These are phyloP conservation scores for Cerrena zonata DNA, from an alignment of 1,284 basidiomycete genomes.

Conservation along the genomic window DNA sequence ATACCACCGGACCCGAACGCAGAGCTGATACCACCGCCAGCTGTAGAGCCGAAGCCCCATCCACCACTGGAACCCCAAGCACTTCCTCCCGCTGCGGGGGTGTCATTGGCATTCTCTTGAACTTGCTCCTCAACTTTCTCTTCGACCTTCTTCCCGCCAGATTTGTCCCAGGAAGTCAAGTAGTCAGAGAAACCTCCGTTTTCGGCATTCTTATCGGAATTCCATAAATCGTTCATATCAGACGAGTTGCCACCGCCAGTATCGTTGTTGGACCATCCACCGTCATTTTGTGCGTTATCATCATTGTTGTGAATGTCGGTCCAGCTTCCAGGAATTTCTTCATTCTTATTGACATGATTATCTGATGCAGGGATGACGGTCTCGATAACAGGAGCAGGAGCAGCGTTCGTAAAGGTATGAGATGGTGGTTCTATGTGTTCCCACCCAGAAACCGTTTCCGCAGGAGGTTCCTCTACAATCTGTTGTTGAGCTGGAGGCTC, in stretches of 20 bases:
- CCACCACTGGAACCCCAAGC: slow-evolving; percentile 6
- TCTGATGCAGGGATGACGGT: neutral
- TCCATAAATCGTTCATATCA: slow-evolving; percentile 16
- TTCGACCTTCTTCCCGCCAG: neutral
- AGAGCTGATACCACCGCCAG: neutral
- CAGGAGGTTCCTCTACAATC: neutral
- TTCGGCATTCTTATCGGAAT: slow-evolving; percentile 6
- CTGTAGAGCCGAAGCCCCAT: neutral
- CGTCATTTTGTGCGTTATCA: neutral
- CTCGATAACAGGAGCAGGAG: neutral
- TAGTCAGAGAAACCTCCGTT: slow-evolving; percentile 18
- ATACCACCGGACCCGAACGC: neutral
- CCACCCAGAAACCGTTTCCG: too few relatives aligned
- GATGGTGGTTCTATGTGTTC: too few relatives aligned
- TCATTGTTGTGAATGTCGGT: neutral
- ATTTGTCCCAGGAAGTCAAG: slow-evolving; percentile 16
- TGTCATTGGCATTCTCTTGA: slow-evolving; percentile 12
- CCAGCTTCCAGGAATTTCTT: neutral
- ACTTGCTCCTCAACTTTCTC: slow-evolving; percentile 13
- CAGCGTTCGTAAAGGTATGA: neutral
- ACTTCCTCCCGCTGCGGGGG: neutral
- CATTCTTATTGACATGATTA: neutral
- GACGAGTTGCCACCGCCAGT: neutral
- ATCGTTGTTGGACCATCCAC: slow-evolving; percentile 6
- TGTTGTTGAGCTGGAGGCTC: neutral